Base-by-base conservation (phyloP, 2,329 filamentous ascomycete genomes). In the Lomentospora prolificans region DNA sequence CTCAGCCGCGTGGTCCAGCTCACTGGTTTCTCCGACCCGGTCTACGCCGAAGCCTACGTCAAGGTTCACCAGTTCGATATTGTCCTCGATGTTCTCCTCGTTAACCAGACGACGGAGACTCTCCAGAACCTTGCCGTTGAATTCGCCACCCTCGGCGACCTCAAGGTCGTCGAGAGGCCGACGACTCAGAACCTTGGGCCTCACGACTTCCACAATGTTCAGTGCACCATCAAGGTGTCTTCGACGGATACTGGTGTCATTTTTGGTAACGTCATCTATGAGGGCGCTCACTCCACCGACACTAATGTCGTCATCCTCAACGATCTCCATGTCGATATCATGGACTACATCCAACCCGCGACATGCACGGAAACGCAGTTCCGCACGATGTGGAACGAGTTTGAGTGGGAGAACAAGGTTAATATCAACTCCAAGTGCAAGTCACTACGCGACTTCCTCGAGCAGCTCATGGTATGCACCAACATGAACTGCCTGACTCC, bases 381-480 rank as follows among this genome's bases (percentile, higher is more conserved):
- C 85, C 84, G 94, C 58, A 95, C 90, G n/a, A 99, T 99, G 94
- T 99, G 94, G 94, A 99, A 94, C 36, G 94, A 99, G 69, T 99
- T 99, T 63, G 94, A 99, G 70, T 99, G 94, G 94, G 94, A 99
- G 78, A 99, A 99, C 76, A 99, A 99, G 81, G 92, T 99, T 71
- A 99, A 99, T 75, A 97, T 99, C 75, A 96, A 96, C 74, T 95
- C 89, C 61, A 97, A 96, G 78, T 90, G 89, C 62, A 95, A 92
- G 76, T 87, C 83, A 27, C 78, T 99, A 59, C 84, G 92, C 52
- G 90, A 95, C 19, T 99, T 99, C 82, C 75, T 99, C 61, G 86
- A 89, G 63, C 87, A 95, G 69, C 77, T 99, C 58, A 97, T 97
- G 94, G 90, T 90, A 59, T 92, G 88, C 69, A 99, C 94, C 55